A percentile compares a stretch with the other conserved stretches of the same genome.
Conservation (phyloP, 176 grass and related monocot species). For the Calamus simplicifolius region DNA sequence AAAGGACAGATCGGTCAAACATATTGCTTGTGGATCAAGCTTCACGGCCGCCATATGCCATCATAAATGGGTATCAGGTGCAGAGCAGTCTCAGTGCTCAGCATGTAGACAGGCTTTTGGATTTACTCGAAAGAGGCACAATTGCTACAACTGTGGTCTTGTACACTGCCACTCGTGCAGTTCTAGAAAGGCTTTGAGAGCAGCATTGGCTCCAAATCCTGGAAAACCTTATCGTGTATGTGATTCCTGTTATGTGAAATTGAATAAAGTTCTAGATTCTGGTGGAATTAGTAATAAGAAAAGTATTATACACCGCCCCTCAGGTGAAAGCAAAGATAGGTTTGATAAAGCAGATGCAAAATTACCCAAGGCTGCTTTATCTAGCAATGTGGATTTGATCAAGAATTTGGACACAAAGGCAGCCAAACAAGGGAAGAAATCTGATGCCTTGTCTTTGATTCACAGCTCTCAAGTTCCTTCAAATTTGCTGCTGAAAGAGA, state of each 20-base stretch:
- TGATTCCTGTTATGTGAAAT: conserved; percentile 81
- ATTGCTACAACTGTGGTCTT: conserved; percentile 93
- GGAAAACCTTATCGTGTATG: conserved; percentile 90
- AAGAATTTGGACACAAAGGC: conserved; percentile 78
- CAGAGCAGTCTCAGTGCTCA: conserved; percentile 89
- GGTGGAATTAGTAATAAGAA: conserved; percentile 34
- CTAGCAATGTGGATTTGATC: conserved; percentile 77
- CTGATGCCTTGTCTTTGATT: conserved; percentile 20
- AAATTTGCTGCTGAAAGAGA: conserved; percentile 60
- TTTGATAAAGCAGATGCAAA: conserved; percentile 38
- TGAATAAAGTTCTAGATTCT: conserved; percentile 79
- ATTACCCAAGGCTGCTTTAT: conserved; percentile 23
- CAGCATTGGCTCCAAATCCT: conserved; percentile 89
- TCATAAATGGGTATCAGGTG: conserved; percentile 91
- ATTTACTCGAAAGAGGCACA: conserved; percentile 95
- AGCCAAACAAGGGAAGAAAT: conserved; percentile 65
- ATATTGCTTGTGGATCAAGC: conserved; percentile 74
- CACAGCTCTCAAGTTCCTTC: conserved; percentile 20
- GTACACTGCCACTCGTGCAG: conserved; percentile 95
- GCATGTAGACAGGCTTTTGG: conserved; percentile 93
- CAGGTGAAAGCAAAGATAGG: conserved; percentile 26
- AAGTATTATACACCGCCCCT: conserved; percentile 4
- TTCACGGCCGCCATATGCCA: conserved; percentile 88
- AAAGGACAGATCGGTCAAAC: conserved; percentile 76
- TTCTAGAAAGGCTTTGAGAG: conserved; percentile 77